Evolutionary conservation across 192 early-diverging fungal genomes (phyloP).

Genomic region (Coemansia sp.): DNA sequence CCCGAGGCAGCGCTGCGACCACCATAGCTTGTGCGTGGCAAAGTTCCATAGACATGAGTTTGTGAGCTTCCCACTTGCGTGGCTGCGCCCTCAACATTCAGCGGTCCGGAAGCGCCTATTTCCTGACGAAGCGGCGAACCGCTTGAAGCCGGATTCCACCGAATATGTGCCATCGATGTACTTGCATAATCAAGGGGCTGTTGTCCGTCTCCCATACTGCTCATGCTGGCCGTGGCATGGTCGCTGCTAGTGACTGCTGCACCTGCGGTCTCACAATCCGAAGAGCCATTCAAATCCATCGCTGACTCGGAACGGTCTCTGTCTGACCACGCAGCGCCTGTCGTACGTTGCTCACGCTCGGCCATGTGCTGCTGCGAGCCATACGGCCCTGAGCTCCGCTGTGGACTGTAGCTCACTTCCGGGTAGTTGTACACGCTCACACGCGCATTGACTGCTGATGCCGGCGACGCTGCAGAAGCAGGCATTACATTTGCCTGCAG

Average conservation of each 20-base stretch:
- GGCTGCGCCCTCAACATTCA: not conserved
- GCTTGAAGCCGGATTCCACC: conserved; percentile 38
- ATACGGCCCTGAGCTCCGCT: conserved; percentile 5
- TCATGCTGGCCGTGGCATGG: not conserved
- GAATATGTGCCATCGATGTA: conserved; percentile 34
- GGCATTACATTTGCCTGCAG: conserved; percentile 1
- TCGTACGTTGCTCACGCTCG: not conserved
- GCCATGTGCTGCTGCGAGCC: conserved; percentile 12
- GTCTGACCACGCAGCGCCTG: not conserved
- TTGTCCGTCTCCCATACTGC: conserved; percentile 1
- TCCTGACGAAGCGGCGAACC: conserved; percentile 44
- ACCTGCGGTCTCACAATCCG: conserved; percentile 3
- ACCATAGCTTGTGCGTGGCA: conserved; percentile 31
- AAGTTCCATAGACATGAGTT: conserved; percentile 23
- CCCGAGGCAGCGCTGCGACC: conserved; percentile 2
- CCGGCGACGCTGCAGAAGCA: not conserved
- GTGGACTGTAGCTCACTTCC: conserved; percentile 27
- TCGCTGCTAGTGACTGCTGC: conserved; percentile 4
- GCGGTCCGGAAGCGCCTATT: conserved; percentile 8
- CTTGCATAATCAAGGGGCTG: conserved; percentile 28
- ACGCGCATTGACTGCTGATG: not conserved
- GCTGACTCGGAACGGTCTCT: not conserved
- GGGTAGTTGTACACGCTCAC: conserved; percentile 39
- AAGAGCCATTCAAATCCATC: not conserved
- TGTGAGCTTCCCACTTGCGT: not conserved